phyloP scores from a whole-genome alignment of 1,284 basidiomycete genomes.

The Mycosarcoma maydis region DNA sequence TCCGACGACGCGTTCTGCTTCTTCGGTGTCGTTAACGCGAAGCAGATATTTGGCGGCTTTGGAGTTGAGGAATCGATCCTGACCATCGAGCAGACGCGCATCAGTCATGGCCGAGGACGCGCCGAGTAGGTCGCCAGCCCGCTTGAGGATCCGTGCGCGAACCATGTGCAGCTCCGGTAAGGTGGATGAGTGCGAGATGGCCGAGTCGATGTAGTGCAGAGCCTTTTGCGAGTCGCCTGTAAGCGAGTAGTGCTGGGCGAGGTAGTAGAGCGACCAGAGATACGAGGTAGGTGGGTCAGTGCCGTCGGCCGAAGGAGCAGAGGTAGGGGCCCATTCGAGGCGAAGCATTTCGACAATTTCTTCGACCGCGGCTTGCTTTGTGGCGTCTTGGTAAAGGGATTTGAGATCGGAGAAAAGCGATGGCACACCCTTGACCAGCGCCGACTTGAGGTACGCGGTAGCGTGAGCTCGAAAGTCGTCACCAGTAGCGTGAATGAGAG shows the following conservation, averaged over 20 bases:
- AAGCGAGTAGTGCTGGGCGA: slow-evolving; percentile 86
- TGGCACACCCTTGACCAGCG: slow-evolving; percentile 86
- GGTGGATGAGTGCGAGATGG: slow-evolving; percentile 87
- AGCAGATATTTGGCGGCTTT: slow-evolving; percentile 92
- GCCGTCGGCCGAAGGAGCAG: slow-evolving; percentile 17
- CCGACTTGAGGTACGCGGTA: slow-evolving; percentile 77
- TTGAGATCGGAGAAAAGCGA: slow-evolving; percentile 95
- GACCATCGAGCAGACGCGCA: slow-evolving; percentile 86
- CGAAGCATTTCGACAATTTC: slow-evolving; percentile 71
- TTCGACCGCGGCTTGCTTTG: slow-evolving; percentile 78
- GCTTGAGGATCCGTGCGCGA: slow-evolving; percentile 85
- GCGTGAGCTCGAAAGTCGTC: slow-evolving; percentile 77
- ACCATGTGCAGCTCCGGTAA: slow-evolving; percentile 89
- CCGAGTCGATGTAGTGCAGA: slow-evolving; percentile 75
- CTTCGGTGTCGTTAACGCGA: slow-evolving; percentile 76
- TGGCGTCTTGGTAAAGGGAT: slow-evolving; percentile 76
- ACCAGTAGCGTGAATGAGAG: slow-evolving; percentile 47
- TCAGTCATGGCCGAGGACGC: slow-evolving; percentile 83
- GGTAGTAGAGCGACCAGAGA: slow-evolving; percentile 94
- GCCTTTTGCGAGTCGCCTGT: slow-evolving; percentile 70
- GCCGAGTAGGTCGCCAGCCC: slow-evolving; percentile 80
- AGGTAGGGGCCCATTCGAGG: slow-evolving; percentile 44
- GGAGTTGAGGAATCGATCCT: slow-evolving; percentile 94
- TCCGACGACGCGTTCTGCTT: slow-evolving; percentile 50
- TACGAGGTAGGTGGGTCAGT: slow-evolving; percentile 81